These are phyloP conservation scores for Hypoxylon crocopeplum DNA, from an alignment of 495 filamentous ascomycete species.

Conservation along the genomic window DNA sequence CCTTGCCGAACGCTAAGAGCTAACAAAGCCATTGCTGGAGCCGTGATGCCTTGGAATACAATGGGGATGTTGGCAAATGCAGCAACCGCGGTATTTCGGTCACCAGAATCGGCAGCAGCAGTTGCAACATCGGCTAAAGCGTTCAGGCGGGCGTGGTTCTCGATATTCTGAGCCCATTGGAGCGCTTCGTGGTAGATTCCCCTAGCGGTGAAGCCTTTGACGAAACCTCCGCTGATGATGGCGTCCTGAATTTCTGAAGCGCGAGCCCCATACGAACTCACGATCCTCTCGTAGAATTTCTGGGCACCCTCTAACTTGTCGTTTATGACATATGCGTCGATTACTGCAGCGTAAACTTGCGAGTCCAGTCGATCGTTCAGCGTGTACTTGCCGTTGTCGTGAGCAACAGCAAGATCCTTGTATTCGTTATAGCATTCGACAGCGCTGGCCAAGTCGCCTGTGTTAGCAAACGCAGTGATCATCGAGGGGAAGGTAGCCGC, in stretches of 20 bases:
- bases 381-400: constrained; percentile 76
- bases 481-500: constrained; percentile 86
- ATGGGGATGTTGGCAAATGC: constrained; percentile 66
- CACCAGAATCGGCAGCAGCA: constrained; percentile 78
- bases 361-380: constrained; percentile 78
- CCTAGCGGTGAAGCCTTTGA: constrained; percentile 70
- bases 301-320: constrained; percentile 78
- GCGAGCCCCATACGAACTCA: constrained; percentile 63
- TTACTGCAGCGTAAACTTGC: constrained; percentile 83
- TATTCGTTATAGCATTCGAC: constrained; percentile 97
- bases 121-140: constrained; percentile 56
- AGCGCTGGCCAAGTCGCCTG: constrained; percentile 83
- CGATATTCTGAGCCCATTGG: constrained; percentile 63
- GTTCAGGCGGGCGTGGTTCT: constrained; percentile 40
- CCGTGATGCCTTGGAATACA: constrained; percentile 57
- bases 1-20: constrained; percentile 83
- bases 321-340: constrained; percentile 83
- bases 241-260: constrained; percentile 67
- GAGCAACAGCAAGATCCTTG: constrained; percentile 77
- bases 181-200: constrained; percentile 72
- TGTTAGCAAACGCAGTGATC: constrained; percentile 87
- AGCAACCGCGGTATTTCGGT: constrained; percentile 70
- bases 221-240: constrained; percentile 73
- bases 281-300: constrained; percentile 82
- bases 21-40: constrained; percentile 80